A percentile compares a stretch with the other conserved stretches of the same genome.
These are phyloP conservation scores for Niveomyces coronatus DNA, from an alignment of 2,329 filamentous ascomycete genomes.

Conservation along the genomic window DNA sequence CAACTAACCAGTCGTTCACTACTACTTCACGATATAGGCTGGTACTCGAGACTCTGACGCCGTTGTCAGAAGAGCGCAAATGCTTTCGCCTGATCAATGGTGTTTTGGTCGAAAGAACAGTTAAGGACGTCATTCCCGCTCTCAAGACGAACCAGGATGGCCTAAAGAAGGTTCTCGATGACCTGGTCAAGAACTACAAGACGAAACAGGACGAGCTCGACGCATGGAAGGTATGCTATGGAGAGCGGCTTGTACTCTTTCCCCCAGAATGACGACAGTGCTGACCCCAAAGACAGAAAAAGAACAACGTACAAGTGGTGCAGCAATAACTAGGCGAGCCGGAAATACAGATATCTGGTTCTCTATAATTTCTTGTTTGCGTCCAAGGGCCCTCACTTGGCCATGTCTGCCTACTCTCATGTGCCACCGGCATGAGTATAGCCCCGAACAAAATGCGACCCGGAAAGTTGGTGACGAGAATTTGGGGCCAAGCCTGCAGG, in stretches of 20 bases:
- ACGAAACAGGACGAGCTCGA: constrained; percentile 89
- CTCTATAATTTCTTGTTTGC: too few species aligned
- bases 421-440: too few species aligned
- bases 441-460: too few species aligned
- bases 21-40: constrained; percentile 49
- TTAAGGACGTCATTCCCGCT: constrained; percentile 83
- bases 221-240: constrained; percentile 74
- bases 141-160: constrained; percentile 91
- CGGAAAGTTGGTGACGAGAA: too few species aligned
- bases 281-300: constrained; percentile 70
- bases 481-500: too few species aligned
- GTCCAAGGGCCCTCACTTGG: too few species aligned
- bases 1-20: too few species aligned
- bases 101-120: constrained; percentile 85
- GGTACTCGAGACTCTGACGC: constrained; percentile 82
- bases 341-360: constrained; percentile 13
- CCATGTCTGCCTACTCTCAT: too few species aligned
- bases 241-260: background rate
- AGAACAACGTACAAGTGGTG: constrained; percentile 81
- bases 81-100: constrained; percentile 99
- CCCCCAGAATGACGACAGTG: constrained; percentile 12
- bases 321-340: constrained; percentile 46
- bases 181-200: constrained; percentile 95
- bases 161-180: constrained; percentile 85
- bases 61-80: constrained; percentile 76